Base-by-base conservation (phyloP, 257 asterid genomes). In the Avicennia marina region DNA sequence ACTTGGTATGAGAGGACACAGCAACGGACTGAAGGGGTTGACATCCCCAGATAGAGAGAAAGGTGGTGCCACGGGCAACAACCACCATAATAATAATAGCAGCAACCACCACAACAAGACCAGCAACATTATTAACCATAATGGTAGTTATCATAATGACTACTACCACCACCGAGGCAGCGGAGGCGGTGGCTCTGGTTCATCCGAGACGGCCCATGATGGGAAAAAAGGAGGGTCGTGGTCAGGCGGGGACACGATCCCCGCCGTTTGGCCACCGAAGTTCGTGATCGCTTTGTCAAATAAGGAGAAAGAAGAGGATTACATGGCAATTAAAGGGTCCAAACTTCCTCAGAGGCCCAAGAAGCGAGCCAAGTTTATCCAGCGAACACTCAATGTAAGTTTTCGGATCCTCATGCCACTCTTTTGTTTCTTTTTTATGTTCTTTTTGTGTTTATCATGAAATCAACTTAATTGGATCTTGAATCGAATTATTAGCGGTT, bases 221-320 rank as follows among this genome's bases (percentile, higher is more conserved):
- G 84, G 73, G 63, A 86, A 76, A 65, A 85, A 77, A 39, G 80
- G 85, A 13, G 95, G 82, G 12, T 78, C 90, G 0, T 74, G 86
- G 9, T 82, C 90, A 0, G 85, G 84, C n/a, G 81, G 89, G 1
- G 95, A 84, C 27, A 69, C 87, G 36, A 56, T 75, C 55, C 71
- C 86, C 39, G 72, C 81, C 34, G 69, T 74, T 62, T 87, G 96
- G 95, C 94, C 83, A 17, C 94, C 97, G 0, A 86, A 82, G 85
- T 90, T 90, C 52, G 89, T 67, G 81, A 82, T 90, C 45, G 88
- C 78, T 27, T 72, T 90, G 63, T 87, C 96, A 1, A 90, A 82
- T 58, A 90, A 90, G 79, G 97, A 90, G 78, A 90, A 90, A 64
- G 97, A 90, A 66, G 97, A 89, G 70, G 97, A 89, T 64, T 89